These are phyloP conservation scores for Acrocalymma vagum DNA, from an alignment of 2,329 filamentous ascomycete species.

Conservation along the genomic window DNA sequence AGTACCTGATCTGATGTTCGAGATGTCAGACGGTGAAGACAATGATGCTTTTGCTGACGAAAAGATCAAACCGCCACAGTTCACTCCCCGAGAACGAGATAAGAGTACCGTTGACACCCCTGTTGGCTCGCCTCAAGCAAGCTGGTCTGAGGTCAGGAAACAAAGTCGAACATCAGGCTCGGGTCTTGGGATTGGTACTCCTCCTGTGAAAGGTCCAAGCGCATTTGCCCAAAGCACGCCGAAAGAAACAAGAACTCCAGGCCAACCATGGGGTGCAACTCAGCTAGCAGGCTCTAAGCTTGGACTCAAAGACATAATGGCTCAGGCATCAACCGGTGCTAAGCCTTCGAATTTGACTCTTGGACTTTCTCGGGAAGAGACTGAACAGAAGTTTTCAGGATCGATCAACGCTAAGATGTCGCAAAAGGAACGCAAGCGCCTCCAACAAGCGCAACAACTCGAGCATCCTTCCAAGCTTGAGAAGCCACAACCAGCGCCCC, in stretches of 20 bases:
- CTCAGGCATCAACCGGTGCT: conserved; percentile 61
- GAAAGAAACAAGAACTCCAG: conserved; percentile 36
- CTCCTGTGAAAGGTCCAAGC: conserved; percentile 32
- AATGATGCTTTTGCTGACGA: conserved; percentile 16
- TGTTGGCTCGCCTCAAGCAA: conserved; percentile 29
- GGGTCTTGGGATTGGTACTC: conserved; percentile 17
- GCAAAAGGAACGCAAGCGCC: conserved; percentile 87
- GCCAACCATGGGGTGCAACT: conserved; percentile 62
- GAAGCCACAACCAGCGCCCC: conserved; percentile 38
- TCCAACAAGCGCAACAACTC: conserved; percentile 47
- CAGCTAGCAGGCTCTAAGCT: conserved; percentile 69
- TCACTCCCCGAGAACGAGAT: conserved; percentile 14
- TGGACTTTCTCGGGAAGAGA: conserved; percentile 57
- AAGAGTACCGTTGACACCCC: conserved; percentile 19
- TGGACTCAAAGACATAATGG: conserved; percentile 81
- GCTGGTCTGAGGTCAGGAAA: conserved; percentile 30
- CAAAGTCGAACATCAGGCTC: conserved; percentile 12
- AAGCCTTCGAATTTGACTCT: conserved; percentile 64
- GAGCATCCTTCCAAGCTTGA: conserved; percentile 29
- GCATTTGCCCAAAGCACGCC: conserved; percentile 26
- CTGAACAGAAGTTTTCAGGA: conserved; percentile 42
- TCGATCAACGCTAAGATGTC: conserved; percentile 71
- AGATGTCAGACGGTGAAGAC: conserved; percentile 84
- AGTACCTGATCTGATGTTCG: conserved; percentile 82
- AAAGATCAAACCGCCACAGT: conserved; percentile 33